These are phyloP conservation scores for Phytophthora uliginosa DNA, from an alignment of 352 stramenopile species.

Conservation along the genomic window DNA sequence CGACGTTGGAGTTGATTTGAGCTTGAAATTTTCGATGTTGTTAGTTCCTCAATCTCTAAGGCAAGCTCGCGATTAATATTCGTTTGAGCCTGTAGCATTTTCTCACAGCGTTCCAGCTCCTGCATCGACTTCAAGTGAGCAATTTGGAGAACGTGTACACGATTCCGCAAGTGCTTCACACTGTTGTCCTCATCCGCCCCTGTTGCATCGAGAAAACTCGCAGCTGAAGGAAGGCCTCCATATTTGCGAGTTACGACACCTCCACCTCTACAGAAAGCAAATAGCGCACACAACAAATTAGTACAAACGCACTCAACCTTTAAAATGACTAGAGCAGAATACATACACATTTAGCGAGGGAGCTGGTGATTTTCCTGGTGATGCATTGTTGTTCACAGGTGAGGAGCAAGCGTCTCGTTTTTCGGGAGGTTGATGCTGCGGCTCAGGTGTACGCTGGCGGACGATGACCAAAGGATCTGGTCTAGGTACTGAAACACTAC, in stretches of 20 bases:
- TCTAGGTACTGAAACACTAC: slow-evolving; percentile 16
- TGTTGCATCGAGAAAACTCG: slow-evolving; percentile 30
- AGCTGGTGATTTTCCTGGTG: not conserved
- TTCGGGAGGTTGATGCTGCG: slow-evolving; percentile 33
- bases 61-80: slow-evolving; percentile 95
- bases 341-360: slow-evolving; percentile 30
- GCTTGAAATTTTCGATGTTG: slow-evolving; percentile 72
- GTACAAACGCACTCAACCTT: not conserved
- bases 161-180: slow-evolving; percentile 76
- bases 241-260: slow-evolving; percentile 49
- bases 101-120: slow-evolving; percentile 93
- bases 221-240: slow-evolving; percentile 28
- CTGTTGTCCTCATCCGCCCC: slow-evolving; percentile 36
- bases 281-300: slow-evolving; percentile 9
- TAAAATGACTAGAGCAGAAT: not conserved
- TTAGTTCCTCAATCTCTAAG: slow-evolving; percentile 92
- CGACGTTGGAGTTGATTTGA: slow-evolving; percentile 81
- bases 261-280: slow-evolving; percentile 33
- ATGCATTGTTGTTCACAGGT: slow-evolving; percentile 46
- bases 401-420: slow-evolving; percentile 75
- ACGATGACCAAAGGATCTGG: slow-evolving; percentile 28
- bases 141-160: slow-evolving; percentile 91
- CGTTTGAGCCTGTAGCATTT: slow-evolving; percentile 96
- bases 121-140: slow-evolving; percentile 92
- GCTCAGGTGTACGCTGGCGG: slow-evolving; percentile 14